Evolutionary conservation across 331 rosid species (phyloP).

Genomic region (Malus hybrid): DNA sequence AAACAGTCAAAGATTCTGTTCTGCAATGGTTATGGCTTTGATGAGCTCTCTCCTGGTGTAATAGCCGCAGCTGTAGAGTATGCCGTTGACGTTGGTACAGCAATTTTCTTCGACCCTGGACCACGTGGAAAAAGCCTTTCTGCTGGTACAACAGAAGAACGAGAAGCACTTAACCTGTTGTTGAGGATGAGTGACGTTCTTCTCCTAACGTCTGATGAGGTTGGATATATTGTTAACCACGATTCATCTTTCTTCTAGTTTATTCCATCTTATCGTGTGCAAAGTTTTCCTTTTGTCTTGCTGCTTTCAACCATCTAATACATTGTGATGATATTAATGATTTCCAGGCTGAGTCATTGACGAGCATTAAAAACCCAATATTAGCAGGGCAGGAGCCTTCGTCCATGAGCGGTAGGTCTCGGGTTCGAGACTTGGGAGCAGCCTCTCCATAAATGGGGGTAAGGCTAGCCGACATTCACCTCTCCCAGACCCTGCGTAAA

Average conservation of each 20-base stretch:
- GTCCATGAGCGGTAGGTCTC: too few relatives aligned
- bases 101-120: conserved; percentile 90
- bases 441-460: too few relatives aligned
- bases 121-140: conserved; percentile 89
- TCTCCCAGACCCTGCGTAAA: too few relatives aligned
- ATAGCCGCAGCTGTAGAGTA: conserved; percentile 54
- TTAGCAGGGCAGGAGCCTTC: conserved; percentile 81
- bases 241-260: not conserved
- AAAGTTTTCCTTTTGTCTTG: not conserved
- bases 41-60: conserved; percentile 69
- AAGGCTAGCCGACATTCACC: too few relatives aligned
- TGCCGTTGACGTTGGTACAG: conserved; percentile 86
- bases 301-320: conserved; percentile 1
- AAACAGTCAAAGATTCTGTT: conserved; percentile 69
- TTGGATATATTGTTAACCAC: conserved; percentile 12
- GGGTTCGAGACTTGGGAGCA: too few relatives aligned
- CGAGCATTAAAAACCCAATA: conserved; percentile 73
- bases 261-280: not conserved
- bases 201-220: conserved; percentile 92
- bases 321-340: conserved; percentile 13
- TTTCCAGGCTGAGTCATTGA: conserved; percentile 81
- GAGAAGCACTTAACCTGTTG: conserved; percentile 54
- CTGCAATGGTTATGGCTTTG: conserved; percentile 94
- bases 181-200: conserved; percentile 77
- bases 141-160: conserved; percentile 69